phyloP scores from a whole-genome alignment of 192 early-diverging fungal species.

The Geranomyces variabilis region DNA sequence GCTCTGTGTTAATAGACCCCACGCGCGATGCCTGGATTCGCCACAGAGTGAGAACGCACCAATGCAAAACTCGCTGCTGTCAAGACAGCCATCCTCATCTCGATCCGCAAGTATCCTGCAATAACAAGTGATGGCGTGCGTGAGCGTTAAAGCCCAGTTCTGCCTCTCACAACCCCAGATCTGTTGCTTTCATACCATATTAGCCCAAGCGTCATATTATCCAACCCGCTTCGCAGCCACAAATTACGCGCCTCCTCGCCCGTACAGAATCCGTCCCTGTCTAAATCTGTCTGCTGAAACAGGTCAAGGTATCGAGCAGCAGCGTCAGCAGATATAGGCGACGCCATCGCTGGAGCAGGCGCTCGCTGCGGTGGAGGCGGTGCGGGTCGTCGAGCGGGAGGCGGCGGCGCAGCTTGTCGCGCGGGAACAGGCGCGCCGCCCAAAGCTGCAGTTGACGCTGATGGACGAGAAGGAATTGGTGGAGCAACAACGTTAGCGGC shows the following conservation, averaged over 20 bases:
- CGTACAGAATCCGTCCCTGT: neutral
- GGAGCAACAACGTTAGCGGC: conserved; percentile 8
- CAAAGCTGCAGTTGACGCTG: neutral
- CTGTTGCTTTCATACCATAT: conserved; percentile 23
- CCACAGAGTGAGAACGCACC: conserved; percentile 7
- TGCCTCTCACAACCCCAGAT: no score
- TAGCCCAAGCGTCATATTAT: conserved; percentile 19
- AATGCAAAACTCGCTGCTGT: conserved; percentile 26
- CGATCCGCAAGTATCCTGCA: conserved; percentile 23
- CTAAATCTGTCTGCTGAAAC: conserved; percentile 10
- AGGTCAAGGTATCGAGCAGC: conserved; percentile 18
- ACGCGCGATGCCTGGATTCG: neutral
- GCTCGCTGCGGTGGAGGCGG: conserved; percentile 8
- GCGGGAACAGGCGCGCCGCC: neutral
- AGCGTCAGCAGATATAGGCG: conserved; percentile 19
- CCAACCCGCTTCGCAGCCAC: conserved; percentile 31
- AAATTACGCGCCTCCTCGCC: conserved; percentile 16
- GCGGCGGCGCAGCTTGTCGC: conserved; percentile 4
- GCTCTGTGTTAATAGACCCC: neutral
- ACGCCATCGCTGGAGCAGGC: neutral
- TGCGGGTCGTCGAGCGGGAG: conserved; percentile 12
- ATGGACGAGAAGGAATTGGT: conserved; percentile 27
- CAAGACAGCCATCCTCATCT: conserved; percentile 24
- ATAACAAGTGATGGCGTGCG: neutral
- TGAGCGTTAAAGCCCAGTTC: no score